phyloP scores from a whole-genome alignment of 169 alveolate genomes.

The Plasmodium cynomolgi region DNA sequence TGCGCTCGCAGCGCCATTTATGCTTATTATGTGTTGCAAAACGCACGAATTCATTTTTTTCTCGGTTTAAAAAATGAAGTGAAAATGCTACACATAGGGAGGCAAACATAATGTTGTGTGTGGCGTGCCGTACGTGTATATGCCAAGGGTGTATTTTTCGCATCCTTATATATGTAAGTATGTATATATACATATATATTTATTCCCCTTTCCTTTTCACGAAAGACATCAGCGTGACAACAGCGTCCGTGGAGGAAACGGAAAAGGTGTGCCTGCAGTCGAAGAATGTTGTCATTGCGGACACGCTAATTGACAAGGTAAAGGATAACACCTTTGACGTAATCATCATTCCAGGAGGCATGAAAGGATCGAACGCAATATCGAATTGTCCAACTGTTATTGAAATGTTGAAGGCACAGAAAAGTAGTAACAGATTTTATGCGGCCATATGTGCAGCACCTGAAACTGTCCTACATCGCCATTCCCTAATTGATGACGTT shows the following conservation, averaged over 20 bases:
- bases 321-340: conserved; percentile 76
- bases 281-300: conserved; percentile 75
- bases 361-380: conserved; percentile 79
- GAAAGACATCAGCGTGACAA: conserved; percentile 70
- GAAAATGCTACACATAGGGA: neutral
- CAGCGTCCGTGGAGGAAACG: conserved; percentile 61
- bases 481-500: conserved; percentile 84
- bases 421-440: conserved; percentile 78
- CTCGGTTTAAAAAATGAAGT: neutral
- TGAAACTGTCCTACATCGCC: conserved; percentile 80
- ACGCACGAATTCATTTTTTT: neutral
- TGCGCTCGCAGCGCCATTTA: neutral
- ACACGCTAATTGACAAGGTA: conserved; percentile 78
- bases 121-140: neutral
- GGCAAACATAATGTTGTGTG: neutral
- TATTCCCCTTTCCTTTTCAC: conserved; percentile 68
- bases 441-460: conserved; percentile 89
- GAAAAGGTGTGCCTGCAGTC: conserved; percentile 63
- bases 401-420: conserved; percentile 79
- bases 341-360: conserved; percentile 85
- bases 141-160: neutral
- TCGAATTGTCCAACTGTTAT: conserved; percentile 53
- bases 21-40: neutral
- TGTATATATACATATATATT: neutral
- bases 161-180: neutral